A percentile compares a stretch with the other conserved stretches of the same genome.
These are phyloP conservation scores for Phaeophleospora eucalypticola DNA, from an alignment of 2,329 filamentous ascomycete genomes.

Conservation along the genomic window DNA sequence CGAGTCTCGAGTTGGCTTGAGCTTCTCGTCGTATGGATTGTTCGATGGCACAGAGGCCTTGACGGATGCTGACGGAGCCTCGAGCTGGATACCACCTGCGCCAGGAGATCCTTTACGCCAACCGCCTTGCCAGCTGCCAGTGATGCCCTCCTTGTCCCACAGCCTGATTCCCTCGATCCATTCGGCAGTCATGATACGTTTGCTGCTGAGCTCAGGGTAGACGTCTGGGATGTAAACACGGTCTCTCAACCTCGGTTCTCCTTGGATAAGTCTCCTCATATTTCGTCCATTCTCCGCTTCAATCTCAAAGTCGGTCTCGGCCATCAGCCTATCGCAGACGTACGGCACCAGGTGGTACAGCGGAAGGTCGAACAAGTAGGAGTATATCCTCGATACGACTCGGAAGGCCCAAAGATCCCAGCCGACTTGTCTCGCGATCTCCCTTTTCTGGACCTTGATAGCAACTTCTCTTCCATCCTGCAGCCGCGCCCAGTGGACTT, in stretches of 20 bases:
- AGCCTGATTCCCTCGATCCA: conserved; percentile 95
- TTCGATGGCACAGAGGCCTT: conserved; percentile 34
- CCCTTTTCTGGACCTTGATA: conserved; percentile 92
- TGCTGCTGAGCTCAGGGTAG: conserved; percentile 76
- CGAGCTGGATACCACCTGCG: conserved; percentile 63
- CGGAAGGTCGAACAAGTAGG: conserved; percentile 86
- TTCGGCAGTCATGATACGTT: conserved; percentile 84
- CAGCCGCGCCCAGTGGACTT: conserved; percentile 90
- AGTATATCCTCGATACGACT: conserved; percentile 78
- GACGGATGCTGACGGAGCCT: conserved; percentile 38
- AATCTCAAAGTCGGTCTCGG: conserved; percentile 92
- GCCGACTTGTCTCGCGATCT: conserved; percentile 83
- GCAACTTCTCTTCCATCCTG: conserved; percentile 86
- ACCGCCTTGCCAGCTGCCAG: conserved; percentile 71
- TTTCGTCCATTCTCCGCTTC: conserved; percentile 83
- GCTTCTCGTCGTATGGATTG: conserved; percentile 52
- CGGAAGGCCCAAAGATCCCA: conserved; percentile 98
- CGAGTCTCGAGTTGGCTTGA: conserved; percentile 75
- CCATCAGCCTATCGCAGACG: conserved; percentile 81
- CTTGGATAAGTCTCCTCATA: conserved; percentile 72
- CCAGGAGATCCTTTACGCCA: conserved; percentile 74
- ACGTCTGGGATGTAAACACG: conserved; percentile 86
- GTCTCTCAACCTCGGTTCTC: conserved; percentile 69
- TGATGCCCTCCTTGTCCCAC: conserved; percentile 85
- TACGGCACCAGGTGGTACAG: conserved; percentile 88